A percentile compares a stretch with the other conserved stretches of the same genome.
These are phyloP conservation scores for Trichoderma citrinoviride DNA, from an alignment of 2,329 filamentous ascomycete species.

Conservation along the genomic window DNA sequence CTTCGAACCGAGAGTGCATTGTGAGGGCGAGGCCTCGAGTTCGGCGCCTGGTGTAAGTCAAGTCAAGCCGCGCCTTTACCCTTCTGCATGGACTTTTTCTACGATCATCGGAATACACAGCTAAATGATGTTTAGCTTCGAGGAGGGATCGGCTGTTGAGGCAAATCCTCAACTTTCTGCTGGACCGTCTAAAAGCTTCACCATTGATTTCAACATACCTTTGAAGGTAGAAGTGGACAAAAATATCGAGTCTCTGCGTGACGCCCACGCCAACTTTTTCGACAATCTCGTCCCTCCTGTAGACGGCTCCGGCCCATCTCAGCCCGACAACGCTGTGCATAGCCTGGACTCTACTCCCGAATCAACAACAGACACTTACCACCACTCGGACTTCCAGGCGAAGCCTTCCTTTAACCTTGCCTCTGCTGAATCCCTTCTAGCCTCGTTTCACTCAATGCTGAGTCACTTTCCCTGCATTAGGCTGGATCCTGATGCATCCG, in stretches of 20 bases:
- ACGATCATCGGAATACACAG: no score
- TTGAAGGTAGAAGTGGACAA: slow-evolving; percentile 36
- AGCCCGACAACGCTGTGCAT: slow-evolving; percentile 25
- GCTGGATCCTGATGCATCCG: slow-evolving; percentile 41
- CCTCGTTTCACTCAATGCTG: slow-evolving; percentile 45
- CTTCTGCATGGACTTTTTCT: neutral
- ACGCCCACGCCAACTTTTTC: slow-evolving; percentile 43
- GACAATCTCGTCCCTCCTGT: slow-evolving; percentile 40
- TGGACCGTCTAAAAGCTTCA: slow-evolving; percentile 49
- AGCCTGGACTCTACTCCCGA: slow-evolving; percentile 29
- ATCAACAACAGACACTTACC: slow-evolving; percentile 31
- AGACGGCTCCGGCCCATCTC: slow-evolving; percentile 24
- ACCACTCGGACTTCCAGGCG: slow-evolving; percentile 42
- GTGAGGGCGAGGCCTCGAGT: slow-evolving; percentile 50
- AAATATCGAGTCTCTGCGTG: slow-evolving; percentile 43
- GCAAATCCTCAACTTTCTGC: slow-evolving; percentile 26
- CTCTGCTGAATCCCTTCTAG: slow-evolving; percentile 48
- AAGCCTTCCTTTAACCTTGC: slow-evolving; percentile 55
- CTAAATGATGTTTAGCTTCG: neutral
- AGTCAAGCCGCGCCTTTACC: slow-evolving; percentile 36
- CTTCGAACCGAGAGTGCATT: slow-evolving; percentile 53
- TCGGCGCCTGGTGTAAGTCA: slow-evolving; percentile 34
- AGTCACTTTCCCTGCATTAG: slow-evolving; percentile 45
- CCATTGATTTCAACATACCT: slow-evolving; percentile 51
- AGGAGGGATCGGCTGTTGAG: slow-evolving; percentile 24